A percentile compares a stretch with the other conserved stretches of the same genome.
Conservation (phyloP, 805 yeast species). For the Candida chilensis region DNA sequence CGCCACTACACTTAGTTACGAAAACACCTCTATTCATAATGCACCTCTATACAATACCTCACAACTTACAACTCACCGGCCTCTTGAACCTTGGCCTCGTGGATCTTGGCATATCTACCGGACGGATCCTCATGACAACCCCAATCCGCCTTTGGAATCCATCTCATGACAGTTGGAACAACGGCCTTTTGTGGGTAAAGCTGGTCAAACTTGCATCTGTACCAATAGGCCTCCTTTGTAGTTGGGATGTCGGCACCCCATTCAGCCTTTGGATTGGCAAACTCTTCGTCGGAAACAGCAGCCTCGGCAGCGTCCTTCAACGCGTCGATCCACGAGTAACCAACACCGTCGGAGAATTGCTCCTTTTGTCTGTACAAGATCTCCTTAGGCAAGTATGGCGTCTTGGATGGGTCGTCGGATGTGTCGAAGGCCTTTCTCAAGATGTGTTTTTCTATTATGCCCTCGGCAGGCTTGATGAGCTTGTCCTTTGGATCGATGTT, state of each 20-base stretch:
- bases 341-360: conserved; percentile 99
- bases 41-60: too few species aligned
- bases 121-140: conserved; percentile 99
- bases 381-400: conserved; percentile 92
- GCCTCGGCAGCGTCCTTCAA: conserved; percentile 92
- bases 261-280: conserved; percentile 83
- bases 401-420: conserved; percentile 61
- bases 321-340: conserved; percentile 98
- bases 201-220: conserved; percentile 93
- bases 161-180: conserved; percentile 95
- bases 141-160: conserved; percentile 99
- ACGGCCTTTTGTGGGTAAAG: conserved; percentile 88
- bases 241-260: conserved; percentile 96
- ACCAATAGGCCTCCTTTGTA: conserved; percentile 99
- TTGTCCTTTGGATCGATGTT: conserved; percentile 92
- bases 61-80: neutral
- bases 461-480: conserved; percentile 62
- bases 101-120: conserved; percentile 92
- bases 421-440: conserved; percentile 98
- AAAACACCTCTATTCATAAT: too few species aligned
- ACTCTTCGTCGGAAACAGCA: conserved; percentile 80
- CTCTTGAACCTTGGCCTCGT: conserved; percentile 43
- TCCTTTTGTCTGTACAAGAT: conserved; percentile 99
- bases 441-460: conserved; percentile 88
- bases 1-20: too few species aligned